Evolutionary conservation across 345 rosid genomes (phyloP).

Genomic region (Pelargonium nanum): DNA sequence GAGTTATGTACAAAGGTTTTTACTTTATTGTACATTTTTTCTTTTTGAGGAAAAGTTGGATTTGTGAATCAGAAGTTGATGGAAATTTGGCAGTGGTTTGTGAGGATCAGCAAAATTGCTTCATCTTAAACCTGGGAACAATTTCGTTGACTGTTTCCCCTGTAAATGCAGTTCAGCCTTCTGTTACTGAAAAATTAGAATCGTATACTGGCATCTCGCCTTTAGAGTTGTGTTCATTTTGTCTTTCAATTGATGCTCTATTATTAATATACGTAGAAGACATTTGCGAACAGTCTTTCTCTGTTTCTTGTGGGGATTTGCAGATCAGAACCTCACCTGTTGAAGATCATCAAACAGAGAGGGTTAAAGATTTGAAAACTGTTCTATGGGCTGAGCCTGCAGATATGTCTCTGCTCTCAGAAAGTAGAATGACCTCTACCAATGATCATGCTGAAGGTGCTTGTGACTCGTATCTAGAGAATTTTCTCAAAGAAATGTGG

Average conservation of each 20-base stretch:
- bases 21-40: conserved; percentile 19
- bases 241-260: conserved; percentile 44
- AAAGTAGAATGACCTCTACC: conserved; percentile 17
- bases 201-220: conserved; percentile 23
- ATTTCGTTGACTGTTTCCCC: conserved; percentile 35
- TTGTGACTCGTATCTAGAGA: conserved; percentile 26
- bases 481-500: conserved; percentile 52
- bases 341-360: conserved; percentile 25
- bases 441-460: conserved; percentile 27
- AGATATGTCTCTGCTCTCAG: conserved; percentile 26
- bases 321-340: conserved; percentile 34
- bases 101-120: conserved; percentile 23
- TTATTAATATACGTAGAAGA: conserved; percentile 35
- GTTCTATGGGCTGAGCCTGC: conserved; percentile 56
- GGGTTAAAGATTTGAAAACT: conserved; percentile 23
- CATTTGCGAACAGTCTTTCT: conserved; percentile 34
- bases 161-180: conserved; percentile 16
- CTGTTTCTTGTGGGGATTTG: conserved; percentile 50
- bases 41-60: conserved; percentile 14
- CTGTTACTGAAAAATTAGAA: conserved; percentile 24
- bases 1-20: conserved; percentile 24
- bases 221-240: conserved; percentile 36
- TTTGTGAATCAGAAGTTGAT: conserved; percentile 25
- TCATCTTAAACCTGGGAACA: conserved; percentile 44
- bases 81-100: conserved; percentile 21